Conservation (phyloP, 2,329 filamentous ascomycete genomes). For the Cercospora sojina region DNA sequence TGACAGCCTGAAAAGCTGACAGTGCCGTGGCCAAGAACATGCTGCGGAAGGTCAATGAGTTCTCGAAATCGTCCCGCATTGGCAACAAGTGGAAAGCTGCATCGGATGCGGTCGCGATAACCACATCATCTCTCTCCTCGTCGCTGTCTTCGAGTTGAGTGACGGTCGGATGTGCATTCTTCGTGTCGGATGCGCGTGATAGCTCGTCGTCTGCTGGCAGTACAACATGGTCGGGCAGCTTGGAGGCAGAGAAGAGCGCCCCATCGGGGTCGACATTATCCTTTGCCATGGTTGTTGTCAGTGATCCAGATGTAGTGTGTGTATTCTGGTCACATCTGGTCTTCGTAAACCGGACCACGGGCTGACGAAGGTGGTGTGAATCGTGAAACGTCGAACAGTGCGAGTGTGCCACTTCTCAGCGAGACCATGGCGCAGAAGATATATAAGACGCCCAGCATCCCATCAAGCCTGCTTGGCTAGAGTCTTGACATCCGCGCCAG, state of each 20-base stretch:
- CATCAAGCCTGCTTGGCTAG: background rate
- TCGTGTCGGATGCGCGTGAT: background rate
- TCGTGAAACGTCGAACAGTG: background rate
- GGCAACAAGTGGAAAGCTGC: slow-evolving; percentile 52
- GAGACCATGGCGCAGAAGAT: background rate
- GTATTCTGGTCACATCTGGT: background rate
- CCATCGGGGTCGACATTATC: background rate
- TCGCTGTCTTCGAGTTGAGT: background rate
- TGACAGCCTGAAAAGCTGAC: slow-evolving; percentile 55
- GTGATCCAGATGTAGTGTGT: background rate
- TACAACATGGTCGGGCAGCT: background rate
- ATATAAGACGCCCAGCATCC: background rate
- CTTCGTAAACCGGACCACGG: background rate
- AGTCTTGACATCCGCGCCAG: background rate
- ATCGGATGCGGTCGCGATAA: slow-evolving; percentile 56
- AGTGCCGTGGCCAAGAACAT: slow-evolving; percentile 52
- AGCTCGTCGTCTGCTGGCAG: background rate
- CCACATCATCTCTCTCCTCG: slow-evolving; percentile 32
- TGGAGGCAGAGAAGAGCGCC: background rate
- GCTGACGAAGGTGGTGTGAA: background rate
- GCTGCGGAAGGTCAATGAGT: slow-evolving; percentile 54
- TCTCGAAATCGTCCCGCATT: slow-evolving; percentile 55
- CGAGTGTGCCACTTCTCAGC: background rate
- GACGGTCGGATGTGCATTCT: background rate
- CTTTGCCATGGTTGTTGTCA: background rate